Conservation (phyloP, 768 basidiomycete species). For the Trametes punicea region DNA sequence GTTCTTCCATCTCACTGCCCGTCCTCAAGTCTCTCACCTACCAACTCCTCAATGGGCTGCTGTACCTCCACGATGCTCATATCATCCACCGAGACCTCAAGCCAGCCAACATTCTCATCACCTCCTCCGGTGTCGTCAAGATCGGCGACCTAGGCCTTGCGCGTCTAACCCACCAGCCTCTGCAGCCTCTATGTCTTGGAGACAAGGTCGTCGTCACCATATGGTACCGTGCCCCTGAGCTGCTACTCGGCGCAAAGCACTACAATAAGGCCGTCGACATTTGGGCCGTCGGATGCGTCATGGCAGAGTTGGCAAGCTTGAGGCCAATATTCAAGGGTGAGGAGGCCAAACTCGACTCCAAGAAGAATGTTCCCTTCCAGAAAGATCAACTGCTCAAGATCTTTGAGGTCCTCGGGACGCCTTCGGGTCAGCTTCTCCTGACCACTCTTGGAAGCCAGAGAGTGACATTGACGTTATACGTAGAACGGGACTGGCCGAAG, state of each 20-base stretch:
- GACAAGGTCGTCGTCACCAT: slow-evolving; percentile 99
- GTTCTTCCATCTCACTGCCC: slow-evolving; percentile 65
- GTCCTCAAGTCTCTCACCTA: slow-evolving; percentile 92
- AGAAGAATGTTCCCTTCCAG: slow-evolving; percentile 98
- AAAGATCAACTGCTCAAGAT: slow-evolving; percentile 93
- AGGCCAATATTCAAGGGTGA: slow-evolving; percentile 99
- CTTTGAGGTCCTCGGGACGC: slow-evolving; percentile 91
- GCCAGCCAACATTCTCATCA: slow-evolving; percentile 98
- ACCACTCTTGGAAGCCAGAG: neutral
- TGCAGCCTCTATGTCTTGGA: slow-evolving; percentile 87
- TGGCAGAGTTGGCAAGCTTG: slow-evolving; percentile 90
- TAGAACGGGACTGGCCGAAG: slow-evolving; percentile 87
- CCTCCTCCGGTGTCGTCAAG: slow-evolving; percentile 83
- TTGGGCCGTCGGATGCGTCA: slow-evolving; percentile 98
- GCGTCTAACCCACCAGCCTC: slow-evolving; percentile 83
- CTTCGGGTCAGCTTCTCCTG: slow-evolving; percentile 55
- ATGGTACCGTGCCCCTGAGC: slow-evolving; percentile 98
- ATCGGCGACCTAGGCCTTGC: slow-evolving; percentile 98
- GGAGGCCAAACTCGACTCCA: slow-evolving; percentile 94
- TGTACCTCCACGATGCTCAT: slow-evolving; percentile 93
- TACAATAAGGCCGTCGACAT: slow-evolving; percentile 96
- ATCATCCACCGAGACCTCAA: slow-evolving; percentile 98
- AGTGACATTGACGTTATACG: neutral
- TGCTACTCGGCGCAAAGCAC: slow-evolving; percentile 94
- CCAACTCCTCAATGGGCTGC: slow-evolving; percentile 90